A percentile compares a stretch with the other conserved stretches of the same genome.
These are phyloP conservation scores for Chaetomium fimeti DNA, from an alignment of 495 filamentous ascomycete genomes.

Conservation along the genomic window DNA sequence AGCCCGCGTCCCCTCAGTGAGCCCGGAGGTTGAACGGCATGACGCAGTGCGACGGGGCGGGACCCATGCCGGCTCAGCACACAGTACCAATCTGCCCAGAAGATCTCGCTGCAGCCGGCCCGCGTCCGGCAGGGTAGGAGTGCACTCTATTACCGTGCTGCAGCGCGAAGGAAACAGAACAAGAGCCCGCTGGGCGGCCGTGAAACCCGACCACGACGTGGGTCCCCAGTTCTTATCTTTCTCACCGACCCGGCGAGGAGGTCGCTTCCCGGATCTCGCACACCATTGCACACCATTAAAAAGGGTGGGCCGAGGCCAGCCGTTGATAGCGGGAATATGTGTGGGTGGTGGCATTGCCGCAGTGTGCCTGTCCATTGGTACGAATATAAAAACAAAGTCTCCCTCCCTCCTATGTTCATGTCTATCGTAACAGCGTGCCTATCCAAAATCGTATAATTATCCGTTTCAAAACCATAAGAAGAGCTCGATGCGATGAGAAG, in stretches of 20 bases:
- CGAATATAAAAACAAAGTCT: not conserved
- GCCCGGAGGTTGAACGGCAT: slow-evolving; percentile 4
- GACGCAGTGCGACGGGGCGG: slow-evolving; percentile 1
- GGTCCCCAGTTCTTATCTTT: slow-evolving; percentile 6
- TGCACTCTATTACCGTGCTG: slow-evolving; percentile 12
- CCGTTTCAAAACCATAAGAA: not conserved
- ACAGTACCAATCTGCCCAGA: slow-evolving; percentile 9
- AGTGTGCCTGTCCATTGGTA: not conserved
- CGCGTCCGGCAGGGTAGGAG: slow-evolving; percentile 4
- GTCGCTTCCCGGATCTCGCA: not conserved
- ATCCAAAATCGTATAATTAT: not conserved
- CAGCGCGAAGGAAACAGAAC: slow-evolving; percentile 15
- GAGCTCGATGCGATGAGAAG: slow-evolving; percentile 13
- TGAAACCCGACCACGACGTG: slow-evolving; percentile 4
- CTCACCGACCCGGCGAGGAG: slow-evolving; percentile 1
- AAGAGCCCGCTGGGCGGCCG: not conserved
- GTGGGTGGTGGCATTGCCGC: not conserved
- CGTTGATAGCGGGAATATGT: not conserved
- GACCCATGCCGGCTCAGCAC: slow-evolving; percentile 1
- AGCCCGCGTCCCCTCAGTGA: not conserved
- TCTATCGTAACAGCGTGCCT: not conserved
- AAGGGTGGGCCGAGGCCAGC: slow-evolving; percentile 14
- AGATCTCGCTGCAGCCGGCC: slow-evolving; percentile 14
- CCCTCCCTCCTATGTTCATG: not conserved
- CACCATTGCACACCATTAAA: too few species aligned